These are phyloP conservation scores for Nymphaea thermarum DNA, from an alignment of 164 flowering plant genomes.

Conservation along the genomic window DNA sequence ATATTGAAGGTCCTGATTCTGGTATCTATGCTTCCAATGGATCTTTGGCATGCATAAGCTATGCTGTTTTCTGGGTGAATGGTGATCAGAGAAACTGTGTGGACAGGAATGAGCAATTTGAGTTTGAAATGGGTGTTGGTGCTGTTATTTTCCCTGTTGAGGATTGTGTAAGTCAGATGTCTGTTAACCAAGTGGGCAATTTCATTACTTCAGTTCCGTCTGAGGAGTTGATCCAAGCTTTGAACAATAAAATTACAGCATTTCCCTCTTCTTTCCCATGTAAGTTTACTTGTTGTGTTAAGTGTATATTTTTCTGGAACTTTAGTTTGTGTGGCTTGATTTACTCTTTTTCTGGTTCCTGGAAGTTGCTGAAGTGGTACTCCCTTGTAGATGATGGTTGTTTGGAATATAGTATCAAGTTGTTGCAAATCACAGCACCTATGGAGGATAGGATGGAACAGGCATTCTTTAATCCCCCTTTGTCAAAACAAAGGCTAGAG, in stretches of 20 bases:
- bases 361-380: neutral
- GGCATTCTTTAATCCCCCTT: conserved; percentile 90
- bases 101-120: conserved; percentile 67
- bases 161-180: conserved; percentile 59
- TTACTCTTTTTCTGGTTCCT: neutral
- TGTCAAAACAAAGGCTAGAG: conserved; percentile 92
- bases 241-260: conserved; percentile 36
- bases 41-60: conserved; percentile 49
- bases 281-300: neutral
- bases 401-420: conserved; percentile 51
- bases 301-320: neutral
- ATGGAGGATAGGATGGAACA: conserved; percentile 94
- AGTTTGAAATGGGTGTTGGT: conserved; percentile 81
- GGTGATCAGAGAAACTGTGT: conserved; percentile 35
- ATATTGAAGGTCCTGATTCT: conserved; percentile 42
- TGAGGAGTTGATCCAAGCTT: conserved; percentile 53
- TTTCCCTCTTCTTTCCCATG: neutral
- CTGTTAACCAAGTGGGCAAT: conserved; percentile 50
- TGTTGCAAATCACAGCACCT: conserved; percentile 67
- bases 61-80: conserved; percentile 33
- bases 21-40: conserved; percentile 52
- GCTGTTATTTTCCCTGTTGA: conserved; percentile 58
- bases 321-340: neutral
- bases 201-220: conserved; percentile 32
- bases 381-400: conserved; percentile 37